A percentile compares a stretch with the other conserved stretches of the same genome.
These are phyloP conservation scores for Xylariaceae sp. DNA, from an alignment of 2,329 filamentous ascomycete species.

Conservation along the genomic window DNA sequence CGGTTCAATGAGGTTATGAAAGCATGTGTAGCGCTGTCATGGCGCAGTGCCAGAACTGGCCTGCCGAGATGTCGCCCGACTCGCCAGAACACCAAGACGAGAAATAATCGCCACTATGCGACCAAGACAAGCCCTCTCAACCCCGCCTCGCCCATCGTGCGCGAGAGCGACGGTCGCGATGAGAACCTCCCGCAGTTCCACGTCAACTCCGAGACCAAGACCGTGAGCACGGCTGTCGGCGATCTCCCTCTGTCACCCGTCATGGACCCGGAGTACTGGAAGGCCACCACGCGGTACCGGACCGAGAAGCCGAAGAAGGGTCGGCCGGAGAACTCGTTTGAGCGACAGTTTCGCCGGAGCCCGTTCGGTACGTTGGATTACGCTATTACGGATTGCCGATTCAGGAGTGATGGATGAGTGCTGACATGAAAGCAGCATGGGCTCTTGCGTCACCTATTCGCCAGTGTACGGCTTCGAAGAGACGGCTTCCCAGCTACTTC, in stretches of 20 bases:
- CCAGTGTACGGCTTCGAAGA: slow-evolving; percentile 45
- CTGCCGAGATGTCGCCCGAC: slow-evolving; percentile 2
- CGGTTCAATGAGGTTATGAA: slow-evolving; percentile 31
- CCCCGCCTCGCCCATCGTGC: slow-evolving; percentile 16
- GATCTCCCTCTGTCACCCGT: slow-evolving; percentile 50
- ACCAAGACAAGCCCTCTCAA: slow-evolving; percentile 17
- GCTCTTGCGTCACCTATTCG: slow-evolving; percentile 58
- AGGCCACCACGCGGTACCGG: slow-evolving; percentile 40
- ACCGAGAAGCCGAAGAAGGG: slow-evolving; percentile 35
- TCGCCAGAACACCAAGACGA: neutral
- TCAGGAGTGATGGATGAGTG: neutral
- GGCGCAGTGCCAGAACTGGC: slow-evolving; percentile 23
- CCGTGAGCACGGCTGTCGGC: slow-evolving; percentile 42
- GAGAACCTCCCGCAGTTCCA: slow-evolving; percentile 27
- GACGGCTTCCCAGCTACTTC: slow-evolving; percentile 54
- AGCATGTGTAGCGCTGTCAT: slow-evolving; percentile 28
- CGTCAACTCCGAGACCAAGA: slow-evolving; percentile 39
- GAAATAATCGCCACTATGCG: slow-evolving; percentile 12
- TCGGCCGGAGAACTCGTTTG: slow-evolving; percentile 42
- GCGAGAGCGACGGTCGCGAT: slow-evolving; percentile 14
- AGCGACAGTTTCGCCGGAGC: slow-evolving; percentile 55
- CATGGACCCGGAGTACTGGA: slow-evolving; percentile 47
- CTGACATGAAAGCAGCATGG: slow-evolving; percentile 42
- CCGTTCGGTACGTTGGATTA: slow-evolving; percentile 51
- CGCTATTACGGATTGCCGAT: neutral